Percentiles rank a stretch among this genome's conserved stretches.
These are phyloP conservation scores for Rutstroemia sp. DNA, from an alignment of 2,329 filamentous ascomycete genomes.

Conservation along the genomic window DNA sequence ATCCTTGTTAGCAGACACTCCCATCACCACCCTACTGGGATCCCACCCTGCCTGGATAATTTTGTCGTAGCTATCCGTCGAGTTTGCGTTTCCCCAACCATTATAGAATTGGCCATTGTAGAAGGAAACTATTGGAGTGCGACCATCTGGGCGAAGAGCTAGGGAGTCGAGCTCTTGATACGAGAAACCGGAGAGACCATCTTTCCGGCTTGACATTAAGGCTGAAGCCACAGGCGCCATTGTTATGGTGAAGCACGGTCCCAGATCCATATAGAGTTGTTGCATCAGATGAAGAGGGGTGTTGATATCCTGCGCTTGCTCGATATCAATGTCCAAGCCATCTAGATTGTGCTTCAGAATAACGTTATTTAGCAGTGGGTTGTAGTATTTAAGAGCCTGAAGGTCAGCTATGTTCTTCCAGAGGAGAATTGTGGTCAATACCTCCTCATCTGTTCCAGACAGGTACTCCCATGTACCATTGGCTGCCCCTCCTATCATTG, in stretches of 20 bases:
- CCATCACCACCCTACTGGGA: constrained; percentile 9
- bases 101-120: constrained; percentile 15
- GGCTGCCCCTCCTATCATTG: constrained; percentile 13
- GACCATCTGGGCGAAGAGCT: constrained; percentile 1
- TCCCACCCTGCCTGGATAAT: constrained; percentile 11
- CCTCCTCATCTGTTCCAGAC: constrained; percentile 10
- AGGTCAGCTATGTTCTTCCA: neutral
- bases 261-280: constrained; percentile 64
- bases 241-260: constrained; percentile 58
- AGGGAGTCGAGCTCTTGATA: constrained; percentile 74
- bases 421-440: neutral
- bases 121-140: constrained; percentile 5
- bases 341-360: constrained; percentile 75
- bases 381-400: constrained; percentile 17
- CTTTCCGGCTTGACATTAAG: constrained; percentile 41
- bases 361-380: constrained; percentile 8
- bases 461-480: constrained; percentile 34
- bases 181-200: constrained; percentile 48
- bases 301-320: constrained; percentile 67
- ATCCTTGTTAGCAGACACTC: neutral
- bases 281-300: constrained; percentile 72
- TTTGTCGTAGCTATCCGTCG: constrained; percentile 2
- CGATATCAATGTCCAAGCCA: constrained; percentile 83
- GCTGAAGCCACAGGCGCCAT: constrained; percentile 50
- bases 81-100: constrained; percentile 8